Evolutionary conservation across 148 eudicot genomes (phyloP).

Genomic region (Chenopodium berlandieri): DNA sequence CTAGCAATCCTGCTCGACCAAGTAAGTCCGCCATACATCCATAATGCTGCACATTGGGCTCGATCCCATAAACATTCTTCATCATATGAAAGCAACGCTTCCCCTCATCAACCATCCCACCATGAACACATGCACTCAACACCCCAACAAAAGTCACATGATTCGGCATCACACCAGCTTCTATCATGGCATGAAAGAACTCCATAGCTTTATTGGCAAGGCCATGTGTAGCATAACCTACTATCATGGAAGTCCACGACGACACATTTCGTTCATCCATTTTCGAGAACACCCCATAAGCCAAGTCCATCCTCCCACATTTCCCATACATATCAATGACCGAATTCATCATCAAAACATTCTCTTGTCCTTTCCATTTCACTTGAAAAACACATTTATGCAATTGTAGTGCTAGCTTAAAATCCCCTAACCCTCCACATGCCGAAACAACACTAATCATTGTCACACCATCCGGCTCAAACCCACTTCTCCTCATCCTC

Average conservation of each 20-base stretch:
- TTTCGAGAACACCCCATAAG: conserved; percentile 48
- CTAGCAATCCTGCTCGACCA: conserved; percentile 61
- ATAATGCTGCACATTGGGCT: conserved; percentile 63
- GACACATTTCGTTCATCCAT: conserved; percentile 64
- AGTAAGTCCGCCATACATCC: conserved; percentile 69
- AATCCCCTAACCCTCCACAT: conserved; percentile 68
- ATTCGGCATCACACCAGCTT: conserved; percentile 55
- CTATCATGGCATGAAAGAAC: conserved; percentile 52
- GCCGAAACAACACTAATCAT: conserved; percentile 65
- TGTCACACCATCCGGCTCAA: conserved; percentile 63
- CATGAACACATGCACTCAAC: conserved; percentile 80
- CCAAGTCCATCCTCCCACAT: conserved; percentile 85
- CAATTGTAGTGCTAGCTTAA: conserved; percentile 59
- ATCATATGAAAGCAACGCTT: conserved; percentile 55
- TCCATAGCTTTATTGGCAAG: conserved; percentile 48
- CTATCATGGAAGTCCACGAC: conserved; percentile 89
- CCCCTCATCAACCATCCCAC: conserved; percentile 69
- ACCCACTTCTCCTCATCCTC: conserved; percentile 49
- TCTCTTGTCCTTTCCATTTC: conserved; percentile 32
- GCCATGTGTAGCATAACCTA: conserved; percentile 72
- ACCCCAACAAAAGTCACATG: conserved; percentile 74
- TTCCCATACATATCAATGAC: conserved; percentile 79
- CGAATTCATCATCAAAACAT: conserved; percentile 64
- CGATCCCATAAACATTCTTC: conserved; percentile 46
- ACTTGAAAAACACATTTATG: conserved; percentile 66